Conservation (phyloP, 495 filamentous ascomycete species). For the Penicillium egyptiacum region DNA sequence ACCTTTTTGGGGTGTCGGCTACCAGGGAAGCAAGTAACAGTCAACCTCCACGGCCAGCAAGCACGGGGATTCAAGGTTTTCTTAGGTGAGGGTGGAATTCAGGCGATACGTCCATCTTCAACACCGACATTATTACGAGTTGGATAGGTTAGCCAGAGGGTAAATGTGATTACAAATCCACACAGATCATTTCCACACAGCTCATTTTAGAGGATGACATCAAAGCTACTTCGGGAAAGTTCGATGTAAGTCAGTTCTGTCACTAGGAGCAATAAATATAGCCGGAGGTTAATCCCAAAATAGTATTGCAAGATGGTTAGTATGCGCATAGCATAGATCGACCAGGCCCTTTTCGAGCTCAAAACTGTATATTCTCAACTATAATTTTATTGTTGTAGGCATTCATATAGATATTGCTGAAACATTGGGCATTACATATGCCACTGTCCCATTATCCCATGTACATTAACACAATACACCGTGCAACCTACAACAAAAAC, state of each 20-base stretch:
- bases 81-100: background rate
- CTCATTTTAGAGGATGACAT: background rate
- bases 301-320: background rate
- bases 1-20: conserved; percentile 3
- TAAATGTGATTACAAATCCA: background rate
- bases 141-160: background rate
- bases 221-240: conserved; percentile 4
- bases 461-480: background rate
- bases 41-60: background rate
- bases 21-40: conserved; percentile 5
- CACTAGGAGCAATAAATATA: background rate
- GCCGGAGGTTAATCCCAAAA: background rate
- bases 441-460: background rate
- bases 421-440: background rate
- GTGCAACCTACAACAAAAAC: background rate
- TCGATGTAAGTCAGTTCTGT: conserved; percentile 6
- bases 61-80: conserved; percentile 1
- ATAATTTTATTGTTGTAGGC: background rate
- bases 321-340: conserved; percentile 6
- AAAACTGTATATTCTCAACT: background rate
- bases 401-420: background rate
- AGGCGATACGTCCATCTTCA: background rate
- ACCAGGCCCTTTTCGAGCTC: too few relatives aligned
- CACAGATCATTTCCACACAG: background rate
- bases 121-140: background rate